A percentile compares a stretch with the other conserved stretches of the same genome.
phyloP scores from a whole-genome alignment of 192 early-diverging fungal genomes.

The Umbelopsis vinacea region DNA sequence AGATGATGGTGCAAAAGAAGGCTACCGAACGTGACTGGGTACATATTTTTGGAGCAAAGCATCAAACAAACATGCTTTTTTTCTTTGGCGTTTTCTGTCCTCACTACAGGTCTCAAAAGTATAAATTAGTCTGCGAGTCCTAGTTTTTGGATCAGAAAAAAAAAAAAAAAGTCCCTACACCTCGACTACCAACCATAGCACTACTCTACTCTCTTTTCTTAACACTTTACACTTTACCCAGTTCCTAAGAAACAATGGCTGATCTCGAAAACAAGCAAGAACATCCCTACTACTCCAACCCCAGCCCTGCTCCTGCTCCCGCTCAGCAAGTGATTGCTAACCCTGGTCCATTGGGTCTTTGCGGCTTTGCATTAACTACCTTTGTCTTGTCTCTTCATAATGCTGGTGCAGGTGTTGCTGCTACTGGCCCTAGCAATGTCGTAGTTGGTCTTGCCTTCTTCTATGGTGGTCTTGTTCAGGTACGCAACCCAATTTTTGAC shows the following conservation, averaged over 20 bases:
- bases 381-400: conserved; percentile 78
- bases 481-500: not conserved
- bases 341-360: conserved; percentile 67
- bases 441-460: conserved; percentile 71
- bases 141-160: not conserved
- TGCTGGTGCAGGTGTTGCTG: conserved; percentile 63
- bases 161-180: too few species aligned
- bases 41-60: too few species aligned
- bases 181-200: not conserved
- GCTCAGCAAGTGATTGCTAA: conserved; percentile 50
- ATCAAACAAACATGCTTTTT: too few species aligned
- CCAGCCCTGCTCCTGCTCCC: conserved; percentile 13
- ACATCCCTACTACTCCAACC: conserved; percentile 10
- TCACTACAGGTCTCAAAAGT: not conserved
- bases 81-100: too few species aligned
- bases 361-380: conserved; percentile 67
- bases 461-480: conserved; percentile 78
- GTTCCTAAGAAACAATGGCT: not conserved
- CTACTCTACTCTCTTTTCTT: not conserved
- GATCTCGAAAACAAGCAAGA: conserved; percentile 19
- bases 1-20: too few species aligned
- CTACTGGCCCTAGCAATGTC: conserved; percentile 60
- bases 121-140: not conserved
- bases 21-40: too few species aligned
- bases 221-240: not conserved